These are phyloP conservation scores for Podospora didyma DNA, from an alignment of 495 filamentous ascomycete species.

Conservation along the genomic window DNA sequence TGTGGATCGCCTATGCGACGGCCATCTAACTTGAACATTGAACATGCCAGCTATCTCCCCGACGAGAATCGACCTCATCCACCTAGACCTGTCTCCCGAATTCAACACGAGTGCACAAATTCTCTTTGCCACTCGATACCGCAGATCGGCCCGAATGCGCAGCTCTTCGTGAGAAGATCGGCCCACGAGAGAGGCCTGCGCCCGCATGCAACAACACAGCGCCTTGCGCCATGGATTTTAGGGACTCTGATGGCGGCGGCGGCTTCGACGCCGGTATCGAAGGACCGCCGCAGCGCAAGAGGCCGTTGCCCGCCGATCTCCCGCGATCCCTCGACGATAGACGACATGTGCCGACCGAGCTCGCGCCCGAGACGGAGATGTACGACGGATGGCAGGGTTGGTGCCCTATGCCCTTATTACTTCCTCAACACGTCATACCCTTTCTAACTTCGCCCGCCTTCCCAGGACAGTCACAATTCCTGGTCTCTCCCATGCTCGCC, in stretches of 20 bases:
- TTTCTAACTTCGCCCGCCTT: conserved; percentile 15
- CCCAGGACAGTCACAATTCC: conserved; percentile 88
- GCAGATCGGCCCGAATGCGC: background rate
- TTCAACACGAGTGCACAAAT: too few species aligned
- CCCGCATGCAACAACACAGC: background rate
- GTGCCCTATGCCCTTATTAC: conserved; percentile 14
- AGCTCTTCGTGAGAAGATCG: background rate
- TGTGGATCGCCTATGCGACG: background rate
- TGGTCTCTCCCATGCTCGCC: conserved; percentile 78
- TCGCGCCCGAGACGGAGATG: conserved; percentile 82
- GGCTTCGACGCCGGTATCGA: conserved; percentile 34
- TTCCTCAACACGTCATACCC: conserved; percentile 15
- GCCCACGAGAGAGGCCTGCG: background rate
- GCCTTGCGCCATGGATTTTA: conserved; percentile 51
- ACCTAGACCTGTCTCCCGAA: too few species aligned
- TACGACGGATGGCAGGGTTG: conserved; percentile 99
- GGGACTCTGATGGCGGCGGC: conserved; percentile 47
- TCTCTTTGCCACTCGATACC: background rate
- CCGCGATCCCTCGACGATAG: conserved; percentile 89
- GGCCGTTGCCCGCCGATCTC: conserved; percentile 75
- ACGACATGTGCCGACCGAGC: conserved; percentile 50
- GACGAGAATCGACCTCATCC: too few species aligned
- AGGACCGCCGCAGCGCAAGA: conserved; percentile 25
- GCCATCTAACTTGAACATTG: too few species aligned
- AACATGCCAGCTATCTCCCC: too few species aligned